Percentiles rank a stretch among this genome's conserved stretches.
These are phyloP conservation scores for Fusarium sp. DNA, from an alignment of 2,329 filamentous ascomycete species.

Conservation along the genomic window DNA sequence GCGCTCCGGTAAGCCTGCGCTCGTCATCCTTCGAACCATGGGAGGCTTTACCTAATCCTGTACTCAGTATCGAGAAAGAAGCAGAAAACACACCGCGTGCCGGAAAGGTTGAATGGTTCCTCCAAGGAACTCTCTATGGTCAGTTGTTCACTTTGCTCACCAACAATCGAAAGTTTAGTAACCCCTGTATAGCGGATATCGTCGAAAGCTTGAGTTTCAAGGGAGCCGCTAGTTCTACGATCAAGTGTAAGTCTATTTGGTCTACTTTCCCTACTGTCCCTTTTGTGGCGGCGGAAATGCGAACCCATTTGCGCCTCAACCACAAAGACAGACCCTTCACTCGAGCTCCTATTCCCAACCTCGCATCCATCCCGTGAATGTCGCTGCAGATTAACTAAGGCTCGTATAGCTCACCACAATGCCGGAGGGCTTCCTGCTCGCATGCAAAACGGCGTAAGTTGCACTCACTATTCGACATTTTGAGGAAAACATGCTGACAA, in stretches of 20 bases:
- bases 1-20: slow-evolving; percentile 27
- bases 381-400: slow-evolving; percentile 9
- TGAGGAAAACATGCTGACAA: slow-evolving; percentile 18
- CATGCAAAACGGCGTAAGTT: slow-evolving; percentile 26
- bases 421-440: slow-evolving; percentile 56
- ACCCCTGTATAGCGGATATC: slow-evolving; percentile 15
- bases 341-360: slow-evolving; percentile 1
- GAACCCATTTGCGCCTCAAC: slow-evolving; percentile 12
- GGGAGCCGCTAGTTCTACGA: slow-evolving; percentile 20
- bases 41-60: slow-evolving; percentile 15
- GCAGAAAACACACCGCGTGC: slow-evolving; percentile 72
- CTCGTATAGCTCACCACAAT: slow-evolving; percentile 5
- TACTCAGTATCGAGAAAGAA: slow-evolving; percentile 69
- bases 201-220: slow-evolving; percentile 28
- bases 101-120: slow-evolving; percentile 84
- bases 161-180: background rate
- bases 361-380: slow-evolving; percentile 6
- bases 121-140: slow-evolving; percentile 84
- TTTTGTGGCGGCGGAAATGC: slow-evolving; percentile 13
- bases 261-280: slow-evolving; percentile 4
- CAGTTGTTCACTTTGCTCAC: background rate
- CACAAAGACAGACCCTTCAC: slow-evolving; percentile 1
- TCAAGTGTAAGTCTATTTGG: slow-evolving; percentile 4
- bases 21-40: slow-evolving; percentile 5
- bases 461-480: slow-evolving; percentile 1